Conservation (phyloP, 768 basidiomycete species). For the Arthromyces matolae region DNA sequence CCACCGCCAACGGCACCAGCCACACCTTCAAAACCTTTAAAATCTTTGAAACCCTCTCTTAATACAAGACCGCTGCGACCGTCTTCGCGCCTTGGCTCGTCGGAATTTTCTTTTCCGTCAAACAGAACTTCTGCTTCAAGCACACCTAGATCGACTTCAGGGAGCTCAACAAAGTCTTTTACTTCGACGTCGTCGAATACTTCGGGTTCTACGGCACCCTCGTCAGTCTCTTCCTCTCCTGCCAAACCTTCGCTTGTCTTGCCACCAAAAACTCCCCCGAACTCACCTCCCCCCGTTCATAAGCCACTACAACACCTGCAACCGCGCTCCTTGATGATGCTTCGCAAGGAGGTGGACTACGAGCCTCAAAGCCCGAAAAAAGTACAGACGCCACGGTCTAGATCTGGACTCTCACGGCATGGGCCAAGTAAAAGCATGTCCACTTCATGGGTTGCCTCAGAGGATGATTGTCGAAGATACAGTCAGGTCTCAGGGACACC, state of each 20-base stretch:
- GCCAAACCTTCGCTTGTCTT: slow-evolving; percentile 32
- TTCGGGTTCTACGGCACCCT: slow-evolving; percentile 37
- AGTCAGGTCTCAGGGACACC: slow-evolving; percentile 7
- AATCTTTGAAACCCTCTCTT: slow-evolving; percentile 37
- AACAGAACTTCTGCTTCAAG: slow-evolving; percentile 15
- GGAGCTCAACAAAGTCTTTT: slow-evolving; percentile 38
- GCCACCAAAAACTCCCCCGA: slow-evolving; percentile 24
- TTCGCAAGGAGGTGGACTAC: slow-evolving; percentile 69
- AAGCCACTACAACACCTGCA: slow-evolving; percentile 29
- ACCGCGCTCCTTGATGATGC: slow-evolving; percentile 56
- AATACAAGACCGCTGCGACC: slow-evolving; percentile 34
- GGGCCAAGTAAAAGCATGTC: slow-evolving; percentile 16
- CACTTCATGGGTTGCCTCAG: slow-evolving; percentile 15
- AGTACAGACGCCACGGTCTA: slow-evolving; percentile 18
- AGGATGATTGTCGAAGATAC: slow-evolving; percentile 15
- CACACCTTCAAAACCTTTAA: slow-evolving; percentile 38
- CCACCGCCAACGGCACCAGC: slow-evolving; percentile 34
- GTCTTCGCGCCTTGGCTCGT: slow-evolving; percentile 38
- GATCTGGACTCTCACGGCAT: slow-evolving; percentile 15
- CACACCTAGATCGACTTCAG: slow-evolving; percentile 40
- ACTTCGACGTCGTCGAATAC: slow-evolving; percentile 40
- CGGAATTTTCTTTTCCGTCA: slow-evolving; percentile 27
- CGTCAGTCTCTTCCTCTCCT: slow-evolving; percentile 41
- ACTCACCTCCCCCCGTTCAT: slow-evolving; percentile 22
- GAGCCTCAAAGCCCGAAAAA: slow-evolving; percentile 70